Evolutionary conservation across 116 monocot genomes (phyloP), one percentile per base, ranked within the genome.

Genomic region (Papilionanthe hybrid): DNA sequence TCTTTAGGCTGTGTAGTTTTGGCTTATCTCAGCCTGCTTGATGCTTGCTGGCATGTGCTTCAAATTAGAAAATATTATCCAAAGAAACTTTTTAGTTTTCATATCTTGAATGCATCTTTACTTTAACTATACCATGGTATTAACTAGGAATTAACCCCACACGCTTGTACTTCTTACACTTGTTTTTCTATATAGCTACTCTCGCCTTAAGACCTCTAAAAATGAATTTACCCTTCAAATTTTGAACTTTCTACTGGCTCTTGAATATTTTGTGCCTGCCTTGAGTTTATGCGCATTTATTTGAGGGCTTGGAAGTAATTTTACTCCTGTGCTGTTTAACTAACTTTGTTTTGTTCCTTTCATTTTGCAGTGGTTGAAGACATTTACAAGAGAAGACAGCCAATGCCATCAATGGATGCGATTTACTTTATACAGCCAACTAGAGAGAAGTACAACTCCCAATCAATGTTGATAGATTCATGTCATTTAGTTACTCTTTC

Each of bases 401-500:
- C 90, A n/a, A 81, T 90, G 79, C 85, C 87, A 17, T 72, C 80
- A 11, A 87, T 90, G 87, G 87, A 90, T 79, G 90, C 90, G 71
- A 85, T 90, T 76, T 90, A 90, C 66, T 90, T 90, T 78, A 90
- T 90, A 22, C 90, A 90, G 72, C 90, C 90, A 78, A 71, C 83
- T 7, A 85, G 84, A 82, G 90, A 90, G 58, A 90, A 90, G 90
- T 90, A 87, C 78, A 25, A 5, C 15, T 71, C 44, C 28, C 45
- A 63, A 1, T 75, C 47, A 75, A 5, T 37, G 72, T 48, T 76
- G 10, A 69, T 18, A 23, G 37, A 63, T 79, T 80, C 43, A 13
- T 44, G 19, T 73, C 44, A 73, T 44, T 44, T n/a, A 73, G 10
- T 73, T 73, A 43, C n/a, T 42, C 20, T 73, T 73, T 73, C 20